These are phyloP conservation scores for Saxispiralis lemnorum DNA, from an alignment of 495 filamentous ascomycete genomes.

Conservation along the genomic window DNA sequence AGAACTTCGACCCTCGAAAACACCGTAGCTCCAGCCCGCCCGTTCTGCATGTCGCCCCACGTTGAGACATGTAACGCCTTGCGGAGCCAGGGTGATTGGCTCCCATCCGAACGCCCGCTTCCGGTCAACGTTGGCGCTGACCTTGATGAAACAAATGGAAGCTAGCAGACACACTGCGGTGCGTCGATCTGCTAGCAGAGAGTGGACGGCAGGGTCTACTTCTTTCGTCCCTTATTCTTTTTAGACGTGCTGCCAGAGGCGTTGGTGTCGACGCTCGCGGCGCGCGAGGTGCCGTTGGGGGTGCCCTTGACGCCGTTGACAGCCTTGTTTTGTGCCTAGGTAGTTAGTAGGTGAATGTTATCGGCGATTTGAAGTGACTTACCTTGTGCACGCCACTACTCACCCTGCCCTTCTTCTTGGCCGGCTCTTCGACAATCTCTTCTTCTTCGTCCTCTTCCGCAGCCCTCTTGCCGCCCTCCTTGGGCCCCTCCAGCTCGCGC, in stretches of 20 bases:
- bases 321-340: slow-evolving; percentile 39
- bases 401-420: slow-evolving; percentile 84
- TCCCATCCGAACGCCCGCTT: no score
- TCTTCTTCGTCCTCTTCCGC: slow-evolving; percentile 56
- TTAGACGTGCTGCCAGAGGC: slow-evolving; percentile 34
- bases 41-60: no score
- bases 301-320: slow-evolving; percentile 39
- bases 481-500: slow-evolving; percentile 63
- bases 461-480: slow-evolving; percentile 60
- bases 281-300: slow-evolving; percentile 39
- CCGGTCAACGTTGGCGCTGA: no score
- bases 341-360: no score
- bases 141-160: no score
- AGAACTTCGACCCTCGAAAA: no score
- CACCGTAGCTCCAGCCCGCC: no score
- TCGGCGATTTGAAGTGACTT: background rate
- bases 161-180: no score
- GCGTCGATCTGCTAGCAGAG: no score
- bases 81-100: no score
- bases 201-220: background rate
- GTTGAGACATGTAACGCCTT: no score
- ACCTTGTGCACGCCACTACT: slow-evolving; percentile 26
- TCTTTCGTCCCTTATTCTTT: slow-evolving; percentile 27
- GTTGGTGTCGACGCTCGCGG: slow-evolving; percentile 32
- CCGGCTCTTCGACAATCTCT: slow-evolving; percentile 52